Evolutionary conservation across 139 green algal species (phyloP).

Genomic region (Tetraselmis striata): DNA sequence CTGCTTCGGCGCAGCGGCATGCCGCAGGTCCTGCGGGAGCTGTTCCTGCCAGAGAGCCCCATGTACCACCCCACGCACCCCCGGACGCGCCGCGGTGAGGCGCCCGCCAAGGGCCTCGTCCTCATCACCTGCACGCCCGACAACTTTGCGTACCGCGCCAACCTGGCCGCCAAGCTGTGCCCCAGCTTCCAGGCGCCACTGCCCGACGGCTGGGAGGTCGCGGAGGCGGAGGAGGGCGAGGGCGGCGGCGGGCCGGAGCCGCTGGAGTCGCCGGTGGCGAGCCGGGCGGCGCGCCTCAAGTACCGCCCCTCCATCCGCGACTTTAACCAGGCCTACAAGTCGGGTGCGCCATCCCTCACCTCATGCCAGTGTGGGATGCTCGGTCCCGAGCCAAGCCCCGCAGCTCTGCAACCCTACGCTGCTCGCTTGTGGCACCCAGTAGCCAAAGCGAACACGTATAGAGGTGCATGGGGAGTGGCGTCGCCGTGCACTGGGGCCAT

Average conservation of each 20-base stretch:
- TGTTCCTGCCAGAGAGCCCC: background rate
- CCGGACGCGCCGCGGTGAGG: too few species aligned
- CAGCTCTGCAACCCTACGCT: too few species aligned
- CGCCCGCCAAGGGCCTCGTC: background rate
- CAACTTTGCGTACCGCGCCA: background rate
- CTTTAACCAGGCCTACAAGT: background rate
- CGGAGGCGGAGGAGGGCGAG: background rate
- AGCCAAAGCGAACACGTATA: too few species aligned
- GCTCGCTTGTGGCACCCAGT: too few species aligned
- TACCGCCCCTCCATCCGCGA: background rate
- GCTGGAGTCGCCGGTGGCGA: background rate
- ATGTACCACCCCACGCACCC: background rate
- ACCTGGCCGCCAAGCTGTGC: background rate
- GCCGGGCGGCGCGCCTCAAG: background rate
- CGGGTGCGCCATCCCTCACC: background rate
- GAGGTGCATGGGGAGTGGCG: too few species aligned
- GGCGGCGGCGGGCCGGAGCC: too few species aligned
- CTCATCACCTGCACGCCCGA: background rate
- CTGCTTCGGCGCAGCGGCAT: background rate
- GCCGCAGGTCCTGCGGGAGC: background rate
- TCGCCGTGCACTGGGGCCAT: too few species aligned
- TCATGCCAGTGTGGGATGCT: too few species aligned
- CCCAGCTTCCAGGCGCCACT: background rate
- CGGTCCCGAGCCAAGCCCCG: too few species aligned
- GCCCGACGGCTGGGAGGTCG: background rate